Base-by-base conservation (phyloP, 371 early-diverging fungal species). In the Actinomortierella ambigua region DNA sequence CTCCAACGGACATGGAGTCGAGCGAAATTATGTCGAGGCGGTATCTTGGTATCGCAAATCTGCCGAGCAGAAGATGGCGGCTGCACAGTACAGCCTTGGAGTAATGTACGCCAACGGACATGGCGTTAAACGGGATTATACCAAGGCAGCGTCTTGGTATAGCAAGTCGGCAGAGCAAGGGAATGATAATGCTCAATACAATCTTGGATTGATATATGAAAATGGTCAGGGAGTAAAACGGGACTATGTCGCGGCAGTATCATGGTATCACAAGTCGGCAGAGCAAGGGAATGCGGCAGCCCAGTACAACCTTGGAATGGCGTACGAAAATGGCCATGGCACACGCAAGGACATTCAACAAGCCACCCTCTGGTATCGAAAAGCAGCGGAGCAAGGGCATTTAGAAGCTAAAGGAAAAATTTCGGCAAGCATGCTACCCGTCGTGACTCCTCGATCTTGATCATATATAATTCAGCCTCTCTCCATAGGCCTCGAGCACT, bases 51-150 rank as follows among this genome's bases (percentile, higher is more conserved):
- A 90, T 63, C 71, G 75, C 17, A 75, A 79, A 1, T 82, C 89
- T 3, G 90, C 93, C 0, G 77, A 67, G n/a, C 85, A 85, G 54
- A 83, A 82, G 20, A 84, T 85, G 51, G 83, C 87, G 0, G 92
- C 91, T 1, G 88, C 91, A 15, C 88, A 91, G 75, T 92, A 90
- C 79, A 93, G 92, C 50, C 81, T 93, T 47, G 94, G 90, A 0
- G 88, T 91, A 65, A 90, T 91, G 58, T 92, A 91, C 67, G 93
- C 93, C 77, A 89, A 92, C 29, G 94, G 94, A 29, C 79, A 88
- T 53, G 93, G 92, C 24, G 85, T 90, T 7, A 81, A 84, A 51
- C 84, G 84, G 63, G 76, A 90, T 52, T 63, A 87, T 11, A 51
- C 64, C 4, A 78, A 84, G 43, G 94, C 94, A 5, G 85, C 92